A percentile compares a stretch with the other conserved stretches of the same genome.
Evolutionary conservation across 2,329 filamentous ascomycete genomes (phyloP).

Genomic region (Diplodia scrobiculata): DNA sequence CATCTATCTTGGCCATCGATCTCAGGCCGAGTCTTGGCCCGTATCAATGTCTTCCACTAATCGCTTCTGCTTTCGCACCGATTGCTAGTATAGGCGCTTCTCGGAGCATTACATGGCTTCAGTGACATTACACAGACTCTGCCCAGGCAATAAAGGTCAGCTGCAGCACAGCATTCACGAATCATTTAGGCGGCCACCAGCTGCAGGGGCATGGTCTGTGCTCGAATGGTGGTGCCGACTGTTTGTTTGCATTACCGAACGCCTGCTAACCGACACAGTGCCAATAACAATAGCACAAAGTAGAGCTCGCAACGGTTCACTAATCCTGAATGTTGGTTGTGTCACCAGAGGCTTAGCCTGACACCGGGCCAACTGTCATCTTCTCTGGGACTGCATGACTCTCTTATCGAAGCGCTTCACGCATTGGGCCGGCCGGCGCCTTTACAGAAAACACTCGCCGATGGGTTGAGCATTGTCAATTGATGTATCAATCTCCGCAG

Average conservation of each 20-base stretch:
- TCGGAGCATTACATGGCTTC: not conserved
- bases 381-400: not conserved
- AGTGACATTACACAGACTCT: too few relatives aligned
- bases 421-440: not conserved
- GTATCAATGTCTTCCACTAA: not conserved
- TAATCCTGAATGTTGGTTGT: not conserved
- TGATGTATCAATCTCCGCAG: not conserved
- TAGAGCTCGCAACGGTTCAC: not conserved
- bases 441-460: not conserved
- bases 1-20: slow-evolving; percentile 4
- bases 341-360: not conserved
- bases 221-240: slow-evolving; percentile 6
- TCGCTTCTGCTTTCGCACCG: not conserved
- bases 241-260: slow-evolving; percentile 1
- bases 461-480: not conserved
- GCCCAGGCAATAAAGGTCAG: not conserved
- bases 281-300: not conserved
- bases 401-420: not conserved
- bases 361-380: not conserved
- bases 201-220: slow-evolving; percentile 22
- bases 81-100: not conserved
- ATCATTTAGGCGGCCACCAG: not conserved
- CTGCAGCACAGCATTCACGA: not conserved
- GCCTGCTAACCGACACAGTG: slow-evolving; percentile 9
- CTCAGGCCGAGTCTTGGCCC: not conserved